phyloP scores from a whole-genome alignment of 2,329 filamentous ascomycete species.

The Acarospora socialis region DNA sequence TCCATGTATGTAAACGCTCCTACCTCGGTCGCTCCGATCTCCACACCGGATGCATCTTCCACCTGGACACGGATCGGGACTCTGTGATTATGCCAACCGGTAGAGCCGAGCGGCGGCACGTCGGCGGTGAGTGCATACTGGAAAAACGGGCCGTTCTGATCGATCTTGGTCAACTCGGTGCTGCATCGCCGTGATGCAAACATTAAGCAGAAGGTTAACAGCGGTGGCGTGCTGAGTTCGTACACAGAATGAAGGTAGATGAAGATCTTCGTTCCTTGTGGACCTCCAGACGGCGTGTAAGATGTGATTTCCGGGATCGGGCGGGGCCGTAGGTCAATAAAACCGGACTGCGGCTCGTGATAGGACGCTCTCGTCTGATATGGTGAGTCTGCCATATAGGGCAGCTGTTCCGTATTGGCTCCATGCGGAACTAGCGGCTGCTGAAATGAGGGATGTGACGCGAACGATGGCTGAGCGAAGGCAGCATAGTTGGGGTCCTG shows the following conservation, averaged over 20 bases:
- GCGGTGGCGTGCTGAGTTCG: slow-evolving; percentile 50
- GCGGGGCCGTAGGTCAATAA: slow-evolving; percentile 48
- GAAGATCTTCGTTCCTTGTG: slow-evolving; percentile 53
- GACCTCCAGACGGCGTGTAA: slow-evolving; percentile 54
- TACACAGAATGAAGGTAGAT: slow-evolving; percentile 63
- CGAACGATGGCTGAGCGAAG: slow-evolving; percentile 4
- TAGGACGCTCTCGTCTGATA: slow-evolving; percentile 7
- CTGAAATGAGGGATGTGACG: slow-evolving; percentile 6
- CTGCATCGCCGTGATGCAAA: slow-evolving; percentile 68
- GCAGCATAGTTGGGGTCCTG: slow-evolving; percentile 7
- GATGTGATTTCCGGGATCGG: slow-evolving; percentile 51
- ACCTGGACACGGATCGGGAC: slow-evolving; percentile 47
- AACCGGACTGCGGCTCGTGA: slow-evolving; percentile 42
- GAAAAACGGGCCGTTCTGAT: slow-evolving; percentile 43
- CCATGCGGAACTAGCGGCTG: slow-evolving; percentile 6
- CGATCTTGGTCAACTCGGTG: slow-evolving; percentile 49
- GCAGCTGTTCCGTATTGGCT: slow-evolving; percentile 6
- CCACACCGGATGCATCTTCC: slow-evolving; percentile 41
- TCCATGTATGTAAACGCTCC: slow-evolving; percentile 50
- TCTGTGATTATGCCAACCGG: slow-evolving; percentile 39
- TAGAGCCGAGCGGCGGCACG: slow-evolving; percentile 51
- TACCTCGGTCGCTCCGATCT: slow-evolving; percentile 38
- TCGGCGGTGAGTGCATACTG: slow-evolving; percentile 60
- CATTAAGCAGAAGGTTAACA: slow-evolving; percentile 48
- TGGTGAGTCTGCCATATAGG: slow-evolving; percentile 4